Conservation (phyloP, 148 eudicot genomes). For the Persicaria tinctoria region DNA sequence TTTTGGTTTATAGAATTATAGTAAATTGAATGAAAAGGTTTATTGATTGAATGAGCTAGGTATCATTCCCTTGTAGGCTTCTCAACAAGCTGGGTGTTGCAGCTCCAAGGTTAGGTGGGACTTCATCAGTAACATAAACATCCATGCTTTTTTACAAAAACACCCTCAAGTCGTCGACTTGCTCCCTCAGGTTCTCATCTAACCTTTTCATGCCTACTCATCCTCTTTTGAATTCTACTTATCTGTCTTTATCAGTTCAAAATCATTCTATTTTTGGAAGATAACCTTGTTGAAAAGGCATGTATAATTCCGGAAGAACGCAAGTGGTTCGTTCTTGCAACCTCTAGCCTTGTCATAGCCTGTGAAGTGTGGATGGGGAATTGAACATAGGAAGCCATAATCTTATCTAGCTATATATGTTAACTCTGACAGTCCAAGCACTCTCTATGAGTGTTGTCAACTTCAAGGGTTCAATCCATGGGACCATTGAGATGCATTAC, state of each 20-base stretch:
- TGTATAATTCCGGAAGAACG: background rate
- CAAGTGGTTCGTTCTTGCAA: background rate
- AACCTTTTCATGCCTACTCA: background rate
- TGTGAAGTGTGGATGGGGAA: background rate
- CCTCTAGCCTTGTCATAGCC: background rate
- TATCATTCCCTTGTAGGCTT: background rate
- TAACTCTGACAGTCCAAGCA: background rate
- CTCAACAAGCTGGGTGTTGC: background rate
- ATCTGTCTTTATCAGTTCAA: background rate
- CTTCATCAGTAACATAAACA: background rate
- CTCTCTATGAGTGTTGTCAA: background rate
- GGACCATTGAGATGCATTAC: background rate
- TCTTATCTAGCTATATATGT: background rate
- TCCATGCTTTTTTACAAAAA: background rate
- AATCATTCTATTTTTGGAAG: background rate
- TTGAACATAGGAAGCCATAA: background rate
- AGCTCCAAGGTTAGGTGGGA: constrained; percentile 1
- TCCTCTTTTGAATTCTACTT: background rate
- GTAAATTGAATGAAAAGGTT: too few species aligned
- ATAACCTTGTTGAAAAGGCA: background rate
- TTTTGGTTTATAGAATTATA: background rate
- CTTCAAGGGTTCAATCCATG: constrained; percentile 7
- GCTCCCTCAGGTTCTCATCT: background rate
- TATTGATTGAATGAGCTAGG: background rate
- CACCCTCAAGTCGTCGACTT: background rate